phyloP scores from a whole-genome alignment of 495 filamentous ascomycete genomes.

The Aspergillus cavernicola region DNA sequence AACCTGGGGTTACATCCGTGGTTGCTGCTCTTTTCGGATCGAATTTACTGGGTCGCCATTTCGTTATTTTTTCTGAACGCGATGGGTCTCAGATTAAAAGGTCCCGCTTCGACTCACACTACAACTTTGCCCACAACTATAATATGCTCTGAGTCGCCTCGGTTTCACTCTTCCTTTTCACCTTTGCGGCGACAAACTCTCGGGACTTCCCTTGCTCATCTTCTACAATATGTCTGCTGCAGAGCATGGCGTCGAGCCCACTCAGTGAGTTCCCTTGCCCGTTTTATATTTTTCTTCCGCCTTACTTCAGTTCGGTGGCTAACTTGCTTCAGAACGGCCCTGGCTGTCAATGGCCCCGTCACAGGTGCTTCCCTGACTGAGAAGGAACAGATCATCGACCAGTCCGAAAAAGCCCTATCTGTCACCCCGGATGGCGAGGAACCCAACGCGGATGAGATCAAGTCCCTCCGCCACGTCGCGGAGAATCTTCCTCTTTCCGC shows the following conservation, averaged over 20 bases:
- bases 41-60: conserved; percentile 11
- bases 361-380: conserved; percentile 20
- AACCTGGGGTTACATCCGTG: conserved; percentile 36
- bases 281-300: background rate
- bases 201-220: conserved; percentile 1
- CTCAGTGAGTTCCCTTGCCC: conserved; percentile 27
- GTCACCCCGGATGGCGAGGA: conserved; percentile 46
- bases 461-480: conserved; percentile 47
- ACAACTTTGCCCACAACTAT: conserved; percentile 18
- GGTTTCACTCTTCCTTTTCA: background rate
- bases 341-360: conserved; percentile 4
- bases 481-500: conserved; percentile 54
- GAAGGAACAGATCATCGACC: conserved; percentile 23
- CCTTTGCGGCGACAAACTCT: background rate
- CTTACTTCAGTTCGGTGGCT: background rate
- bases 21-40: conserved; percentile 9
- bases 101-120: conserved; percentile 18
- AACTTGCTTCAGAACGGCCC: background rate
- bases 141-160: conserved; percentile 11
- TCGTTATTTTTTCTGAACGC: conserved; percentile 1
- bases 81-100: conserved; percentile 15
- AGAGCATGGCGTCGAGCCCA: conserved; percentile 32
- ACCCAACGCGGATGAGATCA: conserved; percentile 52
- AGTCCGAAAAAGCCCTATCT: conserved; percentile 31
- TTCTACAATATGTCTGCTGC: conserved; percentile 29